Base-by-base conservation (phyloP, 306 rosid genomes). In the Psophocarpus tetragonolobus region DNA sequence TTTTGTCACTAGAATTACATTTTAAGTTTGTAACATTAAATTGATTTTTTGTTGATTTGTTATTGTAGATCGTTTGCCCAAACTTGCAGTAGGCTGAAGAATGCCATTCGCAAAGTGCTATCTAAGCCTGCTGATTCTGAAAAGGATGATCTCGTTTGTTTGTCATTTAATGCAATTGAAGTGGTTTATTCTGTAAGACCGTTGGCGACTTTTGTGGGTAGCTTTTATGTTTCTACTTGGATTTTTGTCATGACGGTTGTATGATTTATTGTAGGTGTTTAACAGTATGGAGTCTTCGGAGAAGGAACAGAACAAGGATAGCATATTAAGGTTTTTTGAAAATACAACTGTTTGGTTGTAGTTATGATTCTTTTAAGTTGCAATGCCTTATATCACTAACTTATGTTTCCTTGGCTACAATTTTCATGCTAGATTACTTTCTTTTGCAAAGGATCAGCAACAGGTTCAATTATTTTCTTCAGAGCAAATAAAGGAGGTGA, bases 51-150 rank as follows among this genome's bases (percentile, higher is more conserved):
- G 54, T 62, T 74, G 72, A 42, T 80, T 80, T 80, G 51, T 76
- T 77, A 57, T 81, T 91, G 90, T 84, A 95, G 99, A 84, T 89
- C 97, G 15, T 92, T 87, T 84, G 85, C 74, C 42, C 88, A 86
- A 65, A 85, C 88, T 41, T 92, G 97, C 76, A 79, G 67, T 64
- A 88, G 44, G 80, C 75, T 95, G 47, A 85, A 57, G 24, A 66
- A 63, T 66, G 83, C 82, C 60, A 60, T 91, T 35, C 41, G 39
- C 48, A 81, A 83, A 70, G 82, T 88, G 81, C 14, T 87, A 15
- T 82, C 68, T 2, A 85, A 44, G 32, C 78, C 67, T 26, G 71
- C 13, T 56, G 73, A 74, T 73, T 78, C 88, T 20, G 79, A 82
- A 20, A 92, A 83, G 81, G 90, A 88, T 73, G 80, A 60, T 73